Conservation (phyloP, 2,329 filamentous ascomycete genomes). For the Aspergillus intermedius region DNA sequence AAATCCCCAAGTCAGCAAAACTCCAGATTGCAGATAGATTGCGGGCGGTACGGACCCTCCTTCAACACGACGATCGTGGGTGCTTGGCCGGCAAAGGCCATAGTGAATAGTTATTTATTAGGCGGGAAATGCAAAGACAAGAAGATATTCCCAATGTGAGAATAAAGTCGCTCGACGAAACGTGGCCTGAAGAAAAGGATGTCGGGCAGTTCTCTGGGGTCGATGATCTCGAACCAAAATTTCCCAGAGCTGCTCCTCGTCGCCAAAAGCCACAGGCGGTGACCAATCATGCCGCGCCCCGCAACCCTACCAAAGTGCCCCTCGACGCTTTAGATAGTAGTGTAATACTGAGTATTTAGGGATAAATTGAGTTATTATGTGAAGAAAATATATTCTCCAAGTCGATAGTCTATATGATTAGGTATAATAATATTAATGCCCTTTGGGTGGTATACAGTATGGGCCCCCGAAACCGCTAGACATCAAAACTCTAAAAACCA, state of each 20-base stretch:
- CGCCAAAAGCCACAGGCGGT: slow-evolving; percentile 23
- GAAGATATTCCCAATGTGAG: slow-evolving; percentile 12
- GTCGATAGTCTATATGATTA: not conserved
- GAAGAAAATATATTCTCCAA: not conserved
- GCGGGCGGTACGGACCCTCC: slow-evolving; percentile 63
- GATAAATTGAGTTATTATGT: not conserved
- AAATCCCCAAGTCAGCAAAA: slow-evolving; percentile 20
- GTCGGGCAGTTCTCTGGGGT: slow-evolving; percentile 24
- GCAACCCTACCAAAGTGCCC: slow-evolving; percentile 10
- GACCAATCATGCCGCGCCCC: slow-evolving; percentile 25
- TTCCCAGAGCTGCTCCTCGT: slow-evolving; percentile 34
- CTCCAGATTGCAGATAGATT: slow-evolving; percentile 14
- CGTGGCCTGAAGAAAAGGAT: slow-evolving; percentile 18
- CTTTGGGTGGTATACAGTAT: not conserved
- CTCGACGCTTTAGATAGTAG: not conserved
- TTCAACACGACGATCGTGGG: slow-evolving; percentile 97
- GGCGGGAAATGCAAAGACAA: slow-evolving; percentile 9
- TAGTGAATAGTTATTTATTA: slow-evolving; percentile 37
- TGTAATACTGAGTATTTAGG: too few relatives aligned
- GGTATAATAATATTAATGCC: not conserved
- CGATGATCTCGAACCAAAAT: slow-evolving; percentile 35
- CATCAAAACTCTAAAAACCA: not conserved
- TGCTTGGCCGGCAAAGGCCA: slow-evolving; percentile 97
- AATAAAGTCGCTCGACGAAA: slow-evolving; percentile 11
- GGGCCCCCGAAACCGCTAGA: not conserved